Base-by-base conservation (phyloP, 2,329 filamentous ascomycete genomes). In the Akanthomyces muscarius region DNA sequence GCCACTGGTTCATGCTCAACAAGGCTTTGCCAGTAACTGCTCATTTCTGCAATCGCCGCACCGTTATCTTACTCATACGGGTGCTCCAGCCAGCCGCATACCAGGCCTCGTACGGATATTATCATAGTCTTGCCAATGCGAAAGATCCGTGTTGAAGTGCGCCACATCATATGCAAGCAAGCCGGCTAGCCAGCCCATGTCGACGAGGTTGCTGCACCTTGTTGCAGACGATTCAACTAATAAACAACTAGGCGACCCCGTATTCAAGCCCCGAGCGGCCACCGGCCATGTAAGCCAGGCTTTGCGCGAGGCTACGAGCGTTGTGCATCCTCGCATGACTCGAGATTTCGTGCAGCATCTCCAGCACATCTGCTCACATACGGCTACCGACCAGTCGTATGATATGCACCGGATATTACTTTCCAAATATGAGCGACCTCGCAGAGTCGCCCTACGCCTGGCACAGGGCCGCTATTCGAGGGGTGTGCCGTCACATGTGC, bases 101-200 rank as follows among this genome's bases (percentile, higher is more conserved):
- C 7, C 52, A 54, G 41, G 52, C 52, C 36, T 28, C 33, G 33
- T 33, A 36, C 33, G 33, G 33, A 36, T 28, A 16, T 28, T 54
- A 36, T 42, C 8, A 28, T 54, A 52, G 7, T 18, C 11, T 23
- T 45, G 25, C 41, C 5, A 44, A 10, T 56, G 23, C 28, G n/a
- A 57, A 44, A 47, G 33, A 13, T 28, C 7, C 55, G 55, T 51
- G 18, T 50, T 41, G 21, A 28, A n/a, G 52, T 21, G 33, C 21
- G 52, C 52, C 52, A 33, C 25, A 30, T 55, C 52, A 33, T 55
- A 30, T 55, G 52, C 52, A 55, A 42, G 36, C 36, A 55, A 55
- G n/a, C 18, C 5, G 36, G 52, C 50, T 55, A 54, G 30, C 14
- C 30, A n/a, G 23, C n/a, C 36, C 36, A 42, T 41, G 33, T 4